Conservation (phyloP, 2,329 filamentous ascomycete species). For the Monilinia fructicola region DNA sequence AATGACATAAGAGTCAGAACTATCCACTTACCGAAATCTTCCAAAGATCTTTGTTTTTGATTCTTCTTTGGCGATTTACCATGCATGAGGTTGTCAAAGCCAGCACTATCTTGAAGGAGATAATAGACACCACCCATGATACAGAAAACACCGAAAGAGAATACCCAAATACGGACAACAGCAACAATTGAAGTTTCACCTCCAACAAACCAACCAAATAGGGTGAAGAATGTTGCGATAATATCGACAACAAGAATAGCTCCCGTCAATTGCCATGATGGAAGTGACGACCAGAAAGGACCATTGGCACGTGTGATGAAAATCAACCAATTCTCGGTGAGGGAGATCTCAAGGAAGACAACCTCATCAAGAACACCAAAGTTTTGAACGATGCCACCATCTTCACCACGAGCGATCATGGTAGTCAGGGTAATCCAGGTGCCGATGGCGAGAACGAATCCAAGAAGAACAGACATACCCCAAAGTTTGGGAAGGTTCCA, state of each 20-base stretch:
- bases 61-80: slow-evolving; percentile 80
- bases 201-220: slow-evolving; percentile 79
- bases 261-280: slow-evolving; percentile 78
- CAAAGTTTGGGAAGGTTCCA: slow-evolving; percentile 94
- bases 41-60: slow-evolving; percentile 79
- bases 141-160: slow-evolving; percentile 87
- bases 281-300: slow-evolving; percentile 86
- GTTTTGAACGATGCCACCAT: slow-evolving; percentile 87
- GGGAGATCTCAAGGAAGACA: slow-evolving; percentile 84
- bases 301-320: slow-evolving; percentile 94
- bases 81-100: slow-evolving; percentile 92
- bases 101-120: slow-evolving; percentile 74
- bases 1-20: slow-evolving; percentile 6
- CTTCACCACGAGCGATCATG: slow-evolving; percentile 65
- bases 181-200: slow-evolving; percentile 74
- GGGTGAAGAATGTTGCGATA: slow-evolving; percentile 78
- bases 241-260: slow-evolving; percentile 82
- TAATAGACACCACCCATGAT: slow-evolving; percentile 75
- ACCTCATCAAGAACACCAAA: slow-evolving; percentile 79
- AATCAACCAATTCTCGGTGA: slow-evolving; percentile 95
- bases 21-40: slow-evolving; percentile 77
- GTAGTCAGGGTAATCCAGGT: slow-evolving; percentile 90
- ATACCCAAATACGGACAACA: slow-evolving; percentile 86
- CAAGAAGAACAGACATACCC: slow-evolving; percentile 86
- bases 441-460: slow-evolving; percentile 75